A percentile compares a stretch with the other conserved stretches of the same genome.
phyloP scores from a whole-genome alignment of 1,284 basidiomycete genomes.

The Sanghuangporus baumii region DNA sequence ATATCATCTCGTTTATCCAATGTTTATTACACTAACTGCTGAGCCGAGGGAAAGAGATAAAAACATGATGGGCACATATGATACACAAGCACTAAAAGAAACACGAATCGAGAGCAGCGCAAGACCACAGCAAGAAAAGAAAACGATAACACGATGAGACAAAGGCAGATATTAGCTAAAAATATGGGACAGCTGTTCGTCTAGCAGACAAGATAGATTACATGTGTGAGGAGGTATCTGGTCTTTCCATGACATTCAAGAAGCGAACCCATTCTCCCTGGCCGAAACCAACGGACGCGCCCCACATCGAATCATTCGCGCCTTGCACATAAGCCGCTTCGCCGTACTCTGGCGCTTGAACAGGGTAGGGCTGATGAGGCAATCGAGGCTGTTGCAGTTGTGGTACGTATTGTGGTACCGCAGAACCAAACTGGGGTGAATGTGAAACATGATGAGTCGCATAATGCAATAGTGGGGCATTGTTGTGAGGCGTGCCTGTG shows the following conservation, averaged over 20 bases:
- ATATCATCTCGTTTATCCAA: neutral
- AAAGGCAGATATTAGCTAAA: neutral
- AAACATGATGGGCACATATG: neutral
- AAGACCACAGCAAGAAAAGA: neutral
- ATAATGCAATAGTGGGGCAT: conserved; percentile 5
- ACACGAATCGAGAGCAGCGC: neutral
- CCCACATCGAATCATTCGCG: conserved; percentile 36
- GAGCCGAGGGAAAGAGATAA: neutral
- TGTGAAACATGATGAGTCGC: neutral
- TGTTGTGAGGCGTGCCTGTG: neutral
- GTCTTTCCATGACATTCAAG: conserved; percentile 40
- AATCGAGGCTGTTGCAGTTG: conserved; percentile 8
- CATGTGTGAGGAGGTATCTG: conserved; percentile 21
- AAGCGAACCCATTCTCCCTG: conserved; percentile 40
- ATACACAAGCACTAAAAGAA: neutral
- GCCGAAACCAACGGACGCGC: conserved; percentile 35
- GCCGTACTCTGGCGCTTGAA: conserved; percentile 14
- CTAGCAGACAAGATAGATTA: neutral
- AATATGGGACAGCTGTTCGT: neutral
- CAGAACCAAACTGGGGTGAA: neutral
- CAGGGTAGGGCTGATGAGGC: conserved; percentile 10
- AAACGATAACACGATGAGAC: neutral
- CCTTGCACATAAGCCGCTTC: conserved; percentile 15
- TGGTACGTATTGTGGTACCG: conserved; percentile 7
- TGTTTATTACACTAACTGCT: neutral